These are phyloP conservation scores for Cordyceps javanica DNA, from an alignment of 2,329 filamentous ascomycete species.

Conservation along the genomic window DNA sequence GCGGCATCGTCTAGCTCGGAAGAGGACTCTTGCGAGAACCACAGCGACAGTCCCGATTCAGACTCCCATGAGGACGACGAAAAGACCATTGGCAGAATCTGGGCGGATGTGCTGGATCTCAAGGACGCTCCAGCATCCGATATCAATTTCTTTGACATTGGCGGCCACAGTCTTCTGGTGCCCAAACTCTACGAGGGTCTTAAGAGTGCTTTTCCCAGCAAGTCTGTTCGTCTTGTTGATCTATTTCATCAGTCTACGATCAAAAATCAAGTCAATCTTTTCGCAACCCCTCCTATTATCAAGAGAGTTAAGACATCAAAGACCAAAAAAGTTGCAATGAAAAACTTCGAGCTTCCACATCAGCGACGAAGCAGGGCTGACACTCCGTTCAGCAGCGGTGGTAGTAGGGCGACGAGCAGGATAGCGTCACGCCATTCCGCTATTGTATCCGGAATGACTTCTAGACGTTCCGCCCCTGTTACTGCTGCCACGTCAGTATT, in stretches of 20 bases:
- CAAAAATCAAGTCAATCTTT: neutral
- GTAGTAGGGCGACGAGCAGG: neutral
- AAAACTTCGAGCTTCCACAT: neutral
- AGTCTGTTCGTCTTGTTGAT: neutral
- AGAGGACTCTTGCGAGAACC: neutral
- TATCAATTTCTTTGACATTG: neutral
- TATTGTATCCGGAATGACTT: neutral
- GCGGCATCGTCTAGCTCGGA: neutral
- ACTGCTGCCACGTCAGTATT: neutral
- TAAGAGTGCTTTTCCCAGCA: neutral
- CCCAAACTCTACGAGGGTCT: neutral
- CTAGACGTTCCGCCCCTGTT: neutral
- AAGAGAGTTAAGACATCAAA: too few relatives aligned
- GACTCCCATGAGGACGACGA: neutral
- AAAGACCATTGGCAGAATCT: neutral
- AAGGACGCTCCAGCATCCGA: neutral
- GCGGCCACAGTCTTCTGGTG: slow-evolving; percentile 7
- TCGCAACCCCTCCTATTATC: too few relatives aligned
- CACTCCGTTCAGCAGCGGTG: neutral
- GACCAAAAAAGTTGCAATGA: too few relatives aligned
- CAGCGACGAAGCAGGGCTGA: too few relatives aligned
- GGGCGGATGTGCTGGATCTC: neutral
- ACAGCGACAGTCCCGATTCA: too few relatives aligned
- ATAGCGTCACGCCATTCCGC: neutral
- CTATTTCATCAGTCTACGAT: slow-evolving; percentile 1